These are phyloP conservation scores for Alternaria gansuensis DNA, from an alignment of 2,329 filamentous ascomycete genomes.

Conservation along the genomic window DNA sequence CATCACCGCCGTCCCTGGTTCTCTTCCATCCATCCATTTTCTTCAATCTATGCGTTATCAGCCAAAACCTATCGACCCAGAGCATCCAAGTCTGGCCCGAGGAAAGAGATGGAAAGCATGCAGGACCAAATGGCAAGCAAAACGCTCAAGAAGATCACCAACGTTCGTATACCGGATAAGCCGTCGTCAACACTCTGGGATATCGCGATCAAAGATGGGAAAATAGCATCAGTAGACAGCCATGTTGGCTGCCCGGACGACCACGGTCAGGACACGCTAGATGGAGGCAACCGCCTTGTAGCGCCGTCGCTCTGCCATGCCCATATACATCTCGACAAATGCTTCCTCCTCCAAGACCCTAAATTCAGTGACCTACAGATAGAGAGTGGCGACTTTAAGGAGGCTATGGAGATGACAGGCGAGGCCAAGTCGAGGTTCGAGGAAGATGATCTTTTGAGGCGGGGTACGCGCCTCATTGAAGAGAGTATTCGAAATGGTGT, in stretches of 20 bases:
- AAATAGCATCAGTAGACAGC: slow-evolving; percentile 46
- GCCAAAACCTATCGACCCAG: not conserved
- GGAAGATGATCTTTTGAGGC: slow-evolving; percentile 67
- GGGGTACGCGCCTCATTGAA: slow-evolving; percentile 71
- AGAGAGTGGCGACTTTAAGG: slow-evolving; percentile 67
- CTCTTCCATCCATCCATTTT: slow-evolving; percentile 40
- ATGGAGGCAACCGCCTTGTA: slow-evolving; percentile 56
- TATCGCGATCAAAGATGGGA: slow-evolving; percentile 46
- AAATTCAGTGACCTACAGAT: slow-evolving; percentile 69
- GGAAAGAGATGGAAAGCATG: slow-evolving; percentile 13
- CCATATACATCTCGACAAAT: slow-evolving; percentile 76
- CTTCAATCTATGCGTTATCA: too few species aligned
- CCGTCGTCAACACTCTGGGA: slow-evolving; percentile 50
- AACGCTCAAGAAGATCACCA: slow-evolving; percentile 41
- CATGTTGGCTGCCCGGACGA: slow-evolving; percentile 29
- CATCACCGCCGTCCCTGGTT: slow-evolving; percentile 21
- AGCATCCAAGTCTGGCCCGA: not conserved
- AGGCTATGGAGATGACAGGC: slow-evolving; percentile 68
- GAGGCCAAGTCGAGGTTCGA: slow-evolving; percentile 71
- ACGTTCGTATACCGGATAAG: slow-evolving; percentile 49
- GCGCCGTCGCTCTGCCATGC: slow-evolving; percentile 72
- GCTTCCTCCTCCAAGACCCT: slow-evolving; percentile 67
- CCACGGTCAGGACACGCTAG: slow-evolving; percentile 48
- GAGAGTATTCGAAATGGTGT: slow-evolving; percentile 72
- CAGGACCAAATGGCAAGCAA: slow-evolving; percentile 18